Base-by-base conservation (phyloP, 176 grass and related monocot species). In the Musa schizocarpa region DNA sequence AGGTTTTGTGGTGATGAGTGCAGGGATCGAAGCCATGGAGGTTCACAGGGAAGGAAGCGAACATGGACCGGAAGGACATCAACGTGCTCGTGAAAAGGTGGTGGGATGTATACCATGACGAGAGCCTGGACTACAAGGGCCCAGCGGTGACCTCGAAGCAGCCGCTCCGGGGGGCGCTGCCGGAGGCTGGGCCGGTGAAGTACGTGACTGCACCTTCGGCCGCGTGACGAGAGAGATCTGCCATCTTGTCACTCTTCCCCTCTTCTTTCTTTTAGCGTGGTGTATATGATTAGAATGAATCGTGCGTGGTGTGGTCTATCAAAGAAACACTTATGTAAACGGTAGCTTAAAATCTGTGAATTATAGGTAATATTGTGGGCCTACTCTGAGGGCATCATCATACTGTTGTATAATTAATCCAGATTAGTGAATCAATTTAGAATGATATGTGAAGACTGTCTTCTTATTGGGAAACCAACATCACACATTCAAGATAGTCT, bases 21-120 rank as follows among this genome's bases (percentile, higher is more conserved):
- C 82, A 93, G 91, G 89, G 93, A 43, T 96, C 93, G 2, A 96
- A 96, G 81, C 93, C 93, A 3, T 96, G 93, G 93, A 90, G 83
- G 83, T 96, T 67, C 89, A 96, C 87, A 0, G 93, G 93, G 49
- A 88, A 92, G 48, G 93, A 96, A 61, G 29, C 70, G 9, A 96
- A 92, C 83, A 96, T 96, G 93, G 89, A 90, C 74, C 82, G 93
- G 73, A 87, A 92, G 74, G 89, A 96, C 86, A 92, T 96, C 63
- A 86, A 80, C 75, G 75, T 71, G 57, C 85, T 96, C 23, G 85
- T 92, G 9, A 81, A 84, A 58, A 92, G 85, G 78, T 96, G 93
- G 93, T 88, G 89, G 89, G 83, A 85, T 9, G 55, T 92, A 73
- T 96, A 96, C 85, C 58, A 84, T 74, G 93, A 92, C 68, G 77